phyloP scores from a whole-genome alignment of 2,329 filamentous ascomycete species.

The Talaromyces sp. region DNA sequence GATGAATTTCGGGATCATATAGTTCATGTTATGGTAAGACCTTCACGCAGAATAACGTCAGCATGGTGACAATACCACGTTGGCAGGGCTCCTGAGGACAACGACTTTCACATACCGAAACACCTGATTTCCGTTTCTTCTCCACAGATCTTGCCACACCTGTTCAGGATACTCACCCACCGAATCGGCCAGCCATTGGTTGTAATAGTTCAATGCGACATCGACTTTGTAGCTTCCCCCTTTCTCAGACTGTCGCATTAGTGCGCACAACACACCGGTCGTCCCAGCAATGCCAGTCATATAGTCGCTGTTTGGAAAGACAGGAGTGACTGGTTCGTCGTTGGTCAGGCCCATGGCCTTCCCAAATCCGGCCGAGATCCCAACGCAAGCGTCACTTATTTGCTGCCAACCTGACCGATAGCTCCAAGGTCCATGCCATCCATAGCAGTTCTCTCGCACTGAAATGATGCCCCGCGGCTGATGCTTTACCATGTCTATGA shows the following conservation, averaged over 20 bases:
- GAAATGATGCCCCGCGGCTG: neutral
- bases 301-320: constrained; percentile 42
- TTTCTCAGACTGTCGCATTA: constrained; percentile 33
- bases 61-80: neutral
- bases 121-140: neutral
- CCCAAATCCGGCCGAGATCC: constrained; percentile 44
- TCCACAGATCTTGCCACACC: neutral
- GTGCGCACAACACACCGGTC: constrained; percentile 37
- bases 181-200: constrained; percentile 34
- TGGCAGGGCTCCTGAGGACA: too few species aligned
- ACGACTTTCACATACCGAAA: neutral
- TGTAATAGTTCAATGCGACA: constrained; percentile 41
- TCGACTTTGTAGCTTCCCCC: constrained; percentile 40
- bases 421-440: constrained; percentile 1
- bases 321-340: constrained; percentile 40
- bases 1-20: neutral
- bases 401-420: constrained; percentile 3
- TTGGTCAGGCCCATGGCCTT: constrained; percentile 45
- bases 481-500: neutral
- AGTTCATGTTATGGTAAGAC: neutral
- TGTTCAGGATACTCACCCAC: constrained; percentile 36
- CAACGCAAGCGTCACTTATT: constrained; percentile 22
- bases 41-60: neutral
- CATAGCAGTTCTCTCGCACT: constrained; percentile 2
- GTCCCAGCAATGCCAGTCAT: constrained; percentile 36